Evolutionary conservation across 257 asterid genomes (phyloP), one percentile per base, ranked within the genome.

Genomic region (Scutellaria galericulata): DNA sequence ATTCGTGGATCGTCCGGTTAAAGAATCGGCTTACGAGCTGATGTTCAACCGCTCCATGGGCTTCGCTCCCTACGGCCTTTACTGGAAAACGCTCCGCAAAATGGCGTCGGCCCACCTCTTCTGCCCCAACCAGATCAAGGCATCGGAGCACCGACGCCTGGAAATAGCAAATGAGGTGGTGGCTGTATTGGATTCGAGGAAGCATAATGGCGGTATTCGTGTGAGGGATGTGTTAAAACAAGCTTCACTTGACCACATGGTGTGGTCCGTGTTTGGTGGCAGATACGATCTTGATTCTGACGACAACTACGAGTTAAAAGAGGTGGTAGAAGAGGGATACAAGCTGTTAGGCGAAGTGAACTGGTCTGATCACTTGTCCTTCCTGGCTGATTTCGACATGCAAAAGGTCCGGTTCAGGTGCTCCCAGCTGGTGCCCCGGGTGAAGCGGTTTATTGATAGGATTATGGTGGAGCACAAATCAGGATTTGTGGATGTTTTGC

Each of bases 1-100:
- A 2, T 91, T 91, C 39, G 86, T 82, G 27, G 97, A 91, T 44
- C 93, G 97, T 8, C 97, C 97, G 6, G 72, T 71, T 1, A 89
- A 89, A 24, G 93, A 89, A 55, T 87, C 97, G 1, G 97, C 97
- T 1, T 83, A 91, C 81, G 64, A 72, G 24, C 78, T 91, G 37
- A 87, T 91, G 96, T 91, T 91, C 82, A 88, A 71, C 76, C 66
- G 95, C 56, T 89, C 97, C 11, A 91, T 91, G 59, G 97, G 97
- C 0, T 91, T 91, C 72, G 93, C 97, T 0, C 89, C 97, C 3
- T 87, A 91, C 48, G 97, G 96, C 1, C 81, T 78, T n/a, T 89
- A 87, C 79, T 91, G 97, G 97, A 71, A 84, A 8, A 78, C 93
- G 15, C 91, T 91, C 1, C 70, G 97, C 9, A 83, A 76, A 53